A percentile compares a stretch with the other conserved stretches of the same genome.
Conservation (phyloP, 768 basidiomycete genomes). For the Pleurotus eryngii region DNA sequence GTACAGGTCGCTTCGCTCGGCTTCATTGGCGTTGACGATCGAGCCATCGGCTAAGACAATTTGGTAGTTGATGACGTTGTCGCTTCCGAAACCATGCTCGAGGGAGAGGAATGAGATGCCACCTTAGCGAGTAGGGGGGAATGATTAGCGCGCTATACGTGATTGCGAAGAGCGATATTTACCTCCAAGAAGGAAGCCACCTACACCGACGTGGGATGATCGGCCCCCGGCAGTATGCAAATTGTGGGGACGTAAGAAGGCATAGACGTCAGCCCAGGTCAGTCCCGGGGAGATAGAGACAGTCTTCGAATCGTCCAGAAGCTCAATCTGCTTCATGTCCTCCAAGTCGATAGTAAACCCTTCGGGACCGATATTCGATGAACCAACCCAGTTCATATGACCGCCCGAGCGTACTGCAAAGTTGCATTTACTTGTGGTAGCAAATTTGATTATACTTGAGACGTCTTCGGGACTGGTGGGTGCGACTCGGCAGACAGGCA, state of each 20-base stretch:
- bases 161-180: neutral
- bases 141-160: neutral
- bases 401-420: constrained; percentile 8
- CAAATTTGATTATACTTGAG: neutral
- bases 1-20: constrained; percentile 13
- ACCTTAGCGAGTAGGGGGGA: constrained; percentile 2
- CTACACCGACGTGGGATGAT: constrained; percentile 12
- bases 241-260: constrained; percentile 1
- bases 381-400: constrained; percentile 10
- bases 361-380: constrained; percentile 10
- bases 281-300: constrained; percentile 10
- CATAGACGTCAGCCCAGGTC: constrained; percentile 11
- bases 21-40: constrained; percentile 7
- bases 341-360: constrained; percentile 13
- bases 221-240: constrained; percentile 10
- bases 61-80: constrained; percentile 14
- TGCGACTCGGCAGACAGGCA: constrained; percentile 3
- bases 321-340: constrained; percentile 3
- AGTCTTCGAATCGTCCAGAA: constrained; percentile 3
- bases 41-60: constrained; percentile 14
- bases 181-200: constrained; percentile 15
- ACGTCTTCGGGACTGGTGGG: neutral
- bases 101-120: constrained; percentile 14
- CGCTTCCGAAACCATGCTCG: constrained; percentile 10
- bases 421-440: neutral